Percentiles rank a stretch among this genome's conserved stretches.
phyloP scores from a whole-genome alignment of 371 early-diverging fungal genomes.

The Actinomortierella wolfii region DNA sequence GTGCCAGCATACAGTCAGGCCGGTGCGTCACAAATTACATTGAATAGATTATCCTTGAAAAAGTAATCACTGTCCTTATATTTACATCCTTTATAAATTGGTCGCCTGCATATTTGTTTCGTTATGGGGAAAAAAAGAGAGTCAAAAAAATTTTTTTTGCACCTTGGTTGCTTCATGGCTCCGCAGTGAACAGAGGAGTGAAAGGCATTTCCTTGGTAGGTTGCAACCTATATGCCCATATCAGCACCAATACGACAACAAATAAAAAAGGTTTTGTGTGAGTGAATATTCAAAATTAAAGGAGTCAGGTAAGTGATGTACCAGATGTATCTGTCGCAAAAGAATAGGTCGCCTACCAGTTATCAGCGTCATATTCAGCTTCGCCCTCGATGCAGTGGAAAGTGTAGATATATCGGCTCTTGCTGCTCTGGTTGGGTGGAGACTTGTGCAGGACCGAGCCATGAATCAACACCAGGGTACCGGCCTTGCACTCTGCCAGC shows the following conservation, averaged over 20 bases:
- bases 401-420: constrained; percentile 89
- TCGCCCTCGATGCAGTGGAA: constrained; percentile 91
- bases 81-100: too few relatives aligned
- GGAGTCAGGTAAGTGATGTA: not conserved
- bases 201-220: constrained; percentile 45
- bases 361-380: constrained; percentile 64
- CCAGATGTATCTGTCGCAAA: too few relatives aligned
- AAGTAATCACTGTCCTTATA: too few relatives aligned
- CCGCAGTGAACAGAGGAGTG: constrained; percentile 30
- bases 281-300: not conserved
- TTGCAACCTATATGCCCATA: constrained; percentile 28
- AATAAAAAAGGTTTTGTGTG: not conserved
- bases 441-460: constrained; percentile 89
- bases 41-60: too few relatives aligned
- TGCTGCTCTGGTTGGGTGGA: constrained; percentile 74
- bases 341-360: constrained; percentile 59
- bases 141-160: too few relatives aligned
- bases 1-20: too few relatives aligned
- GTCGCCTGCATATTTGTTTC: too few relatives aligned
- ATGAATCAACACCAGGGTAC: constrained; percentile 88
- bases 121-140: too few relatives aligned
- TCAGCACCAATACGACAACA: not conserved
- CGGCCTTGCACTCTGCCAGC: constrained; percentile 43
- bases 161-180: constrained; percentile 25
- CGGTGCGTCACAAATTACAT: too few relatives aligned